A percentile compares a stretch with the other conserved stretches of the same genome.
These are phyloP conservation scores for Trametes elegans DNA, from an alignment of 768 basidiomycete species.

Conservation along the genomic window DNA sequence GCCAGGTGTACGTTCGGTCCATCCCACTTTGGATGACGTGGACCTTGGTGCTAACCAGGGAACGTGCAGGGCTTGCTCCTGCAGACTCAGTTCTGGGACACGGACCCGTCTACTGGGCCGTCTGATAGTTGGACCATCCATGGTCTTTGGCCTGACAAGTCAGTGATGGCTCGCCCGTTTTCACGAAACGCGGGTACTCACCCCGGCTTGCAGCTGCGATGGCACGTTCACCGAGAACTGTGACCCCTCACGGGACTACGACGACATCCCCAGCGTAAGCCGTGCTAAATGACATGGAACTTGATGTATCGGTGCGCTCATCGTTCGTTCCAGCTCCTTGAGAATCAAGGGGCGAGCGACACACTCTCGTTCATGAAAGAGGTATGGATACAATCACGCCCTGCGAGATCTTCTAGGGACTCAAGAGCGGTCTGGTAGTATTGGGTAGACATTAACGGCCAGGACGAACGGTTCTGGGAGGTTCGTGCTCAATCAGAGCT, in stretches of 20 bases:
- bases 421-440: constrained; percentile 38
- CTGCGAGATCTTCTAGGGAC: background rate
- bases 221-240: constrained; percentile 34
- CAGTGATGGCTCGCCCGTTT: constrained; percentile 18
- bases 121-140: constrained; percentile 72
- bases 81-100: constrained; percentile 77
- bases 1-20: constrained; percentile 50
- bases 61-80: constrained; percentile 61
- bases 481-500: no score
- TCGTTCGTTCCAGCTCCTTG: constrained; percentile 44
- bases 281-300: background rate
- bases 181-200: no score
- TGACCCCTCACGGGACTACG: constrained; percentile 46
- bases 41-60: no score
- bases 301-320: background rate
- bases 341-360: constrained; percentile 52
- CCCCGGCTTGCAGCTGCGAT: constrained; percentile 61
- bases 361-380: constrained; percentile 58
- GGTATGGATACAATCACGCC: background rate
- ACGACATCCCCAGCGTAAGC: constrained; percentile 40
- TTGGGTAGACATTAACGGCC: constrained; percentile 62
- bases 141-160: constrained; percentile 70
- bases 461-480: constrained; percentile 68
- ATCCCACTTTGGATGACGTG: no score
- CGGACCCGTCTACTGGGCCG: constrained; percentile 60